These are phyloP conservation scores for Torulaspora gathmanii DNA, from an alignment of 805 yeast genomes.

Conservation along the genomic window DNA sequence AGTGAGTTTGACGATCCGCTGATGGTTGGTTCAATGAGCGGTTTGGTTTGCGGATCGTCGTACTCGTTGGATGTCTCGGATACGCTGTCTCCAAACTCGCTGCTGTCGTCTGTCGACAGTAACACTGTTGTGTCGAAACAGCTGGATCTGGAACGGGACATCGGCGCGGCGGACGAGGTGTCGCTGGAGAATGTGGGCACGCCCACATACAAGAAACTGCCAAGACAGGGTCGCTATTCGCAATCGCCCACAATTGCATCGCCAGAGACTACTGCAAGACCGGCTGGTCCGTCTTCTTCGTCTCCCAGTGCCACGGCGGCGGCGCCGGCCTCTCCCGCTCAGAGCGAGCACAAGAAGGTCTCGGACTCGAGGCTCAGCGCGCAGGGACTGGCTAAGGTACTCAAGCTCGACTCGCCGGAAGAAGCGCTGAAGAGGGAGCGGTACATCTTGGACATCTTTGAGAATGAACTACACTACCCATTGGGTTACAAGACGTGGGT, in stretches of 20 bases:
- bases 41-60: constrained; percentile 9
- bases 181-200: neutral
- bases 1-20: constrained; percentile 3
- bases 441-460: constrained; percentile 48
- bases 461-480: constrained; percentile 59
- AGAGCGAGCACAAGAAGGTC: constrained; percentile 21
- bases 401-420: constrained; percentile 45
- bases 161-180: neutral
- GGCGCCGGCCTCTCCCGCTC: neutral
- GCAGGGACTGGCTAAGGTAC: constrained; percentile 48
- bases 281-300: constrained; percentile 12
- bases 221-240: constrained; percentile 15
- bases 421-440: constrained; percentile 56
- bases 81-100: constrained; percentile 5
- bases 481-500: constrained; percentile 82
- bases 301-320: constrained; percentile 1
- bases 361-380: constrained; percentile 56
- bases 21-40: constrained; percentile 3
- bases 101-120: constrained; percentile 7
- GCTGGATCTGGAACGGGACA: constrained; percentile 4
- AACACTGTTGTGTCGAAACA: neutral
- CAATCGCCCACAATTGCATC: constrained; percentile 1
- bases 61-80: constrained; percentile 8
- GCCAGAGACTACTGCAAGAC: constrained; percentile 4
- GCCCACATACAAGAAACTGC: constrained; percentile 9